phyloP scores from a whole-genome alignment of 192 early-diverging fungal genomes.

The Ambispora gerdemannii region DNA sequence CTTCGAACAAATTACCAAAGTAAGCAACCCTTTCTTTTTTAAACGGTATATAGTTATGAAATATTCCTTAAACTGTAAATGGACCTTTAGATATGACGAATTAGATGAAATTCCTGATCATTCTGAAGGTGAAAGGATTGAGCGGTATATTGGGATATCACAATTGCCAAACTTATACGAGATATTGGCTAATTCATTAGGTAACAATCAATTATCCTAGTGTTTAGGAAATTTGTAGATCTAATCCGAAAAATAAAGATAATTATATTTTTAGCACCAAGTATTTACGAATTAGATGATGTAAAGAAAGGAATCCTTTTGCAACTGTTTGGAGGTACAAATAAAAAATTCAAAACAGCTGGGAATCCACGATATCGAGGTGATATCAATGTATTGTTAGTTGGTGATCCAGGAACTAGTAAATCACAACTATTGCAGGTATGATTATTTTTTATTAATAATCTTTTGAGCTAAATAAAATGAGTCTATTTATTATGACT shows the following conservation, averaged over 20 bases:
- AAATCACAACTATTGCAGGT: conserved; percentile 87
- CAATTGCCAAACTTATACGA: conserved; percentile 74
- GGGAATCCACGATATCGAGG: conserved; percentile 73
- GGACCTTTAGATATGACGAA: conserved; percentile 46
- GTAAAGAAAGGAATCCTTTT: conserved; percentile 96
- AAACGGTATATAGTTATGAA: conserved; percentile 37
- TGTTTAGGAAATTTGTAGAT: too few relatives aligned
- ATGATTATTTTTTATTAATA: not conserved
- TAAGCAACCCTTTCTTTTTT: too few relatives aligned
- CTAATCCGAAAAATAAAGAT: too few relatives aligned
- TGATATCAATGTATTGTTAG: conserved; percentile 91
- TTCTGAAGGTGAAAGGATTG: not conserved
- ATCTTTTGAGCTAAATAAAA: not conserved
- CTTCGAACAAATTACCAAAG: too few relatives aligned
- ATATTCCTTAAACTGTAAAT: conserved; percentile 15
- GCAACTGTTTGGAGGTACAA: conserved; percentile 93
- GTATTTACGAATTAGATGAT: conserved; percentile 93
- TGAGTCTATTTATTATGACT: not conserved
- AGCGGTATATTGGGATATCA: conserved; percentile 53
- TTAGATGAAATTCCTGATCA: conserved; percentile 46
- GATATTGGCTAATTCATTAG: conserved; percentile 74
- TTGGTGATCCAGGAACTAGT: conserved; percentile 94
- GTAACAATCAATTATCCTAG: conserved; percentile 31
- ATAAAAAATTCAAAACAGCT: conserved; percentile 72
- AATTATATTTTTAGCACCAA: conserved; percentile 76